Base-by-base conservation (phyloP, 2,329 filamentous ascomycete species). In the Elsinoe ampelina region DNA sequence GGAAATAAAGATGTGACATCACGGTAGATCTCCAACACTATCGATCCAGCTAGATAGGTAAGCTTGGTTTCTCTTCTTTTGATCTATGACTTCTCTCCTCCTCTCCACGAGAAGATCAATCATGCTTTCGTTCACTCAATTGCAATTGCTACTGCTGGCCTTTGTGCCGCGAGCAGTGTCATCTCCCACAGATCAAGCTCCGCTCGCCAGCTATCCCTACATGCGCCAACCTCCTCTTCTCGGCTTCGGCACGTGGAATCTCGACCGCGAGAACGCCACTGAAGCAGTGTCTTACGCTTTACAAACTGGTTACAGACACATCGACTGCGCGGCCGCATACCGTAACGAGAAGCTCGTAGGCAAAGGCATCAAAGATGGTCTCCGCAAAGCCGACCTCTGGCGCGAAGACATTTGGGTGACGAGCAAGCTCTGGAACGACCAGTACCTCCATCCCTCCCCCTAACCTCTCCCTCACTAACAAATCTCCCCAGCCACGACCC, bases 251-350 rank as follows among this genome's bases (percentile, higher is more conserved):
- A 72, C 70, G 1, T 72, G 70, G 68, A 70, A 71, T 47, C 60
- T 72, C 5, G 65, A 66, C 41, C 62, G 63, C 39, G 58, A 61
- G 15, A 71, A 71, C 59, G 66, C 67, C 38, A 67, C 66, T 47
- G 68, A 67, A 35, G 68, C 68, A 19, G 70, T 72, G 2, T 69
- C 69, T 1, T 62, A 63, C 52, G 71, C 71, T 3, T 68, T 79
- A 30, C 70, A 76, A 43, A 63, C 70, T 42, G 78, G 78, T n/a
- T 81, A 80, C 65, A 72, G 75, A 13, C 77, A 80, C 64, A 76
- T 80, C 59, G 78, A 81, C 63, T 71, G 71, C 20, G 76, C 76
- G 1, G 69, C 69, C 13, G 66, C 67, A 11, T 77, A 77, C 56
- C 62, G 65, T 5, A 77, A 76, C 58, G 72, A 77, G 63, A 64